Evolutionary conservation across 2,329 filamentous ascomycete genomes (phyloP).

Genomic region (Neopestalotiopsis rosae): DNA sequence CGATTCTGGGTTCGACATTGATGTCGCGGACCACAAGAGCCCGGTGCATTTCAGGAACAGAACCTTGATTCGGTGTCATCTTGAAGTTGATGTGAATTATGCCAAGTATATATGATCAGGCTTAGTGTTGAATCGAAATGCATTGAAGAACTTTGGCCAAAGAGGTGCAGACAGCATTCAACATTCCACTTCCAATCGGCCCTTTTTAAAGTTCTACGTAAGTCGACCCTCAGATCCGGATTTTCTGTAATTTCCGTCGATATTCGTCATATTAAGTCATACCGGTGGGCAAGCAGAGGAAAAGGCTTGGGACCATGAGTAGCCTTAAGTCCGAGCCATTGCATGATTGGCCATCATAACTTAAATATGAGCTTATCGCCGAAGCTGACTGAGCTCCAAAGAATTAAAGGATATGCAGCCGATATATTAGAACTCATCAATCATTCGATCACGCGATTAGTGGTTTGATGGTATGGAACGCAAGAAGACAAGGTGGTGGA

Average conservation of each 20-base stretch:
- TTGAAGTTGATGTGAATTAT: not conserved
- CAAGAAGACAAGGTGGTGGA: too few species aligned
- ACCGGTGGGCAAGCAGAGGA: not conserved
- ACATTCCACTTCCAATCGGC: not conserved
- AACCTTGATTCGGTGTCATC: not conserved
- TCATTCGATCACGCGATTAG: too few species aligned
- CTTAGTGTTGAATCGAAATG: too few species aligned
- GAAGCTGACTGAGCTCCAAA: not conserved
- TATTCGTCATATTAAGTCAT: not conserved
- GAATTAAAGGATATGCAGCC: not conserved
- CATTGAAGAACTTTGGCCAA: too few species aligned
- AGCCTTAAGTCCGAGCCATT: not conserved
- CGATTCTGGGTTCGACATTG: slow-evolving; percentile 1
- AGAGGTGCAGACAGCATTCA: not conserved
- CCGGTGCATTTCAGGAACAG: not conserved
- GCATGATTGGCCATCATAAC: not conserved
- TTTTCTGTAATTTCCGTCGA: not conserved
- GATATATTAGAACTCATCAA: too few species aligned
- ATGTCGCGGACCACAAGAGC: slow-evolving; percentile 7
- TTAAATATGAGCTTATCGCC: not conserved
- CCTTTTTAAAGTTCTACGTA: not conserved
- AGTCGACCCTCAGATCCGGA: not conserved
- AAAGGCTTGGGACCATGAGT: not conserved
- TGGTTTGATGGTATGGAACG: too few species aligned
- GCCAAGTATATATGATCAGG: too few species aligned